phyloP scores from a whole-genome alignment of 805 yeast genomes.

The Candida ascalaphidarum region DNA sequence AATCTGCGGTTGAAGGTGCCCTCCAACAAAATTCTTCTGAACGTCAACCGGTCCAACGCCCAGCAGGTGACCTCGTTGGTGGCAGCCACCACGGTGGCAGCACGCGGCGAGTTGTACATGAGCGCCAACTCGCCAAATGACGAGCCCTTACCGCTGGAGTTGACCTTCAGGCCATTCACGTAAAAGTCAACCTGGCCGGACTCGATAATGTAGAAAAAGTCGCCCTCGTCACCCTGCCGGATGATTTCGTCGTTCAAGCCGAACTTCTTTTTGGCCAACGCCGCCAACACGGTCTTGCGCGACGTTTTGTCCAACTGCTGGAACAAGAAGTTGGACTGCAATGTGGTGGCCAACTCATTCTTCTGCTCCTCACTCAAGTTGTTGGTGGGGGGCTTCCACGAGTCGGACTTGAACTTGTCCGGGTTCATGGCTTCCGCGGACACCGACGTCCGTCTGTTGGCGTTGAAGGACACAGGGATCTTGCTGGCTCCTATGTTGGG shows the following conservation, averaged over 20 bases:
- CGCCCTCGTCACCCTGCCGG: constrained; percentile 91
- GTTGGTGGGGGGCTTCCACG: constrained; percentile 68
- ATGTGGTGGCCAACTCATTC: constrained; percentile 57
- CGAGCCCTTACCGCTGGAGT: constrained; percentile 75
- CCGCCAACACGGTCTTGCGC: constrained; percentile 67
- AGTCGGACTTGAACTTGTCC: constrained; percentile 52
- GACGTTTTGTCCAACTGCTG: constrained; percentile 74
- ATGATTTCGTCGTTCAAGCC: constrained; percentile 59
- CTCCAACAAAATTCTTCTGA: constrained; percentile 84
- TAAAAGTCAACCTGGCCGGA: constrained; percentile 74
- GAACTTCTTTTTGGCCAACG: constrained; percentile 68
- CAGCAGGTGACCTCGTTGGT: constrained; percentile 63
- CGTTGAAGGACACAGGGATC: constrained; percentile 58
- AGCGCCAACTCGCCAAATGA: constrained; percentile 95
- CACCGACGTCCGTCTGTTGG: constrained; percentile 81
- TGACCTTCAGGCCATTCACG: constrained; percentile 64
- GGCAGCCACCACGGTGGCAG: constrained; percentile 83
- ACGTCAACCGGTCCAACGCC: constrained; percentile 91
- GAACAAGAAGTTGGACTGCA: constrained; percentile 78
- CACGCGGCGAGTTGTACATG: constrained; percentile 96
- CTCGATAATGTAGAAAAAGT: constrained; percentile 82
- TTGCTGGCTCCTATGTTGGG: no score
- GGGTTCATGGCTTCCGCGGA: constrained; percentile 85
- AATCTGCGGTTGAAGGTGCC: constrained; percentile 85
- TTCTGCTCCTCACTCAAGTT: constrained; percentile 57